Evolutionary conservation across 257 asterid genomes (phyloP).

Genomic region (Primulina tabacum): DNA sequence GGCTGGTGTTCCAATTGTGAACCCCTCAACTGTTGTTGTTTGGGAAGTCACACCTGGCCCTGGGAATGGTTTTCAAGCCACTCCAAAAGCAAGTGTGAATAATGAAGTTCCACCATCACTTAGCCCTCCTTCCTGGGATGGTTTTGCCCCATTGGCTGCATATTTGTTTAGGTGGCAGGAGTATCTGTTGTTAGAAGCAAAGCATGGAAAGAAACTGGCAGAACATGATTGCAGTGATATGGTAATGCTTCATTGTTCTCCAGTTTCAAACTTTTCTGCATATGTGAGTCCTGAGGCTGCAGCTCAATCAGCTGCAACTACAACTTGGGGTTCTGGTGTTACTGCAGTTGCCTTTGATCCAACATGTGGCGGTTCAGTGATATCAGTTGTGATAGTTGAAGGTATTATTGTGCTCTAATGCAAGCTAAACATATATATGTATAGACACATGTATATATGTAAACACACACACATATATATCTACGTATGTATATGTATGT

Average conservation of each 20-base stretch:
- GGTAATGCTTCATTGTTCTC: slow-evolving; percentile 91
- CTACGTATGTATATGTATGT: too few relatives aligned
- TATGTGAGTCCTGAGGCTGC: slow-evolving; percentile 99
- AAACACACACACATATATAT: too few relatives aligned
- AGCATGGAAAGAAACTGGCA: slow-evolving; percentile 63
- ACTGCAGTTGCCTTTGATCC: slow-evolving; percentile 99
- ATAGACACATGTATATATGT: too few relatives aligned
- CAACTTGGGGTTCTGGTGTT: slow-evolving; percentile 99
- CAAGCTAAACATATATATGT: too few relatives aligned
- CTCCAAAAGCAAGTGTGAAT: slow-evolving; percentile 66
- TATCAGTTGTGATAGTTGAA: slow-evolving; percentile 95
- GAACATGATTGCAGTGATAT: slow-evolving; percentile 74
- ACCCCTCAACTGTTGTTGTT: slow-evolving; percentile 97
- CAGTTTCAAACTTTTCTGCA: slow-evolving; percentile 98
- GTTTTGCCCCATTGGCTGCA: slow-evolving; percentile 92
- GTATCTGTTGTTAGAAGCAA: slow-evolving; percentile 70
- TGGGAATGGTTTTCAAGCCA: slow-evolving; percentile 92
- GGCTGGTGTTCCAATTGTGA: slow-evolving; percentile 97
- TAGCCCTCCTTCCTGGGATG: slow-evolving; percentile 96
- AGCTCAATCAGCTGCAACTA: slow-evolving; percentile 84
- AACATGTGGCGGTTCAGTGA: slow-evolving; percentile 95
- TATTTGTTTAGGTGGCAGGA: slow-evolving; percentile 98
- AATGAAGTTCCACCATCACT: slow-evolving; percentile 79
- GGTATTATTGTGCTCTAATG: slow-evolving; percentile 36
- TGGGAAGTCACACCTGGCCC: slow-evolving; percentile 99